Percentiles rank a stretch among this genome's conserved stretches.
Conservation (phyloP, 805 yeast genomes). For the Priceomyces medius region DNA sequence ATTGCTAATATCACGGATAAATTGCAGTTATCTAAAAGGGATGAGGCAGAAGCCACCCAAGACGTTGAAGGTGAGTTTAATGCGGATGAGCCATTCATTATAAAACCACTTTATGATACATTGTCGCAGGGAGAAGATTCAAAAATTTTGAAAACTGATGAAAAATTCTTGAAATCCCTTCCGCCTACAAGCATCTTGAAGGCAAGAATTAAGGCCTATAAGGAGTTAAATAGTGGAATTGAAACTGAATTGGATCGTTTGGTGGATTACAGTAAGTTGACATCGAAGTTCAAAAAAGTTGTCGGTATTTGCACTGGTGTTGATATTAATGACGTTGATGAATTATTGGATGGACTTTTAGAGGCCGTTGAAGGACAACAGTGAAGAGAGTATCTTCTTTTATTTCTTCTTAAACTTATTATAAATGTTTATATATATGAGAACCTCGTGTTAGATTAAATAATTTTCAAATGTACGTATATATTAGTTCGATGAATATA, state of each 20-base stretch:
- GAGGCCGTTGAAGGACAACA: constrained; percentile 82
- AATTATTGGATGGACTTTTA: constrained; percentile 76
- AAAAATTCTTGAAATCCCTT: constrained; percentile 29
- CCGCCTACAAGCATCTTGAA: constrained; percentile 53
- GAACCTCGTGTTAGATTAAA: neutral
- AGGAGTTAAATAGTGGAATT: constrained; percentile 61
- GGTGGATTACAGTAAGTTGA: constrained; percentile 40
- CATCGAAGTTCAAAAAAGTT: constrained; percentile 77
- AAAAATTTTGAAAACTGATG: constrained; percentile 23
- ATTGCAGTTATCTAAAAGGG: constrained; percentile 26
- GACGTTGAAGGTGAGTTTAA: constrained; percentile 67
- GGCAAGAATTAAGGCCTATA: constrained; percentile 82
- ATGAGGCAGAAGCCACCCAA: constrained; percentile 45
- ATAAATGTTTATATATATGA: neutral
- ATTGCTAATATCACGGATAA: constrained; percentile 41
- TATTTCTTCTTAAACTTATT: neutral
- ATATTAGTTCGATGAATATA: too few relatives aligned
- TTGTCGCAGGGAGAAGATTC: constrained; percentile 32
- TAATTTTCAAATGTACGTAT: neutral
- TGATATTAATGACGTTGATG: constrained; percentile 75
- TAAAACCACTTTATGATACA: constrained; percentile 57
- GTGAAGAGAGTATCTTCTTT: constrained; percentile 8
- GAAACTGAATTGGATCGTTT: constrained; percentile 52
- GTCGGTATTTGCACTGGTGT: constrained; percentile 89
- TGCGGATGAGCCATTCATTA: constrained; percentile 89